These are phyloP conservation scores for Trichoderma sp. DNA, from an alignment of 2,329 filamentous ascomycete species.

Conservation along the genomic window DNA sequence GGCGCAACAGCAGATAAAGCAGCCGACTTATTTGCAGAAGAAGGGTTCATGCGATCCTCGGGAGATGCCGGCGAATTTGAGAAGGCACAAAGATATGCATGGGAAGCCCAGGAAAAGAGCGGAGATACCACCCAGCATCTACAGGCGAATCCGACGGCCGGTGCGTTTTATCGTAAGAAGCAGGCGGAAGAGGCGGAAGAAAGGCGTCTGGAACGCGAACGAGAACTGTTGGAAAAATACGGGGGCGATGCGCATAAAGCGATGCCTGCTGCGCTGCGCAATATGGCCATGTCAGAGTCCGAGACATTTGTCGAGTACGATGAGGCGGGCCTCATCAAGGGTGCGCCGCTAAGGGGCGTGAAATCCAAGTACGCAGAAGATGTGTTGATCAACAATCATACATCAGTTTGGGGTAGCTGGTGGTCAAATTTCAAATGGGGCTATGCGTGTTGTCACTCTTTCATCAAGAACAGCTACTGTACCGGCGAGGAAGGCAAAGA, in stretches of 20 bases:
- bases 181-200: conserved; percentile 72
- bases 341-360: conserved; percentile 71
- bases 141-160: conserved; percentile 94
- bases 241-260: conserved; percentile 63
- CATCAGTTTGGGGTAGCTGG: conserved; percentile 93
- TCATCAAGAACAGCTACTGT: conserved; percentile 95
- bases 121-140: conserved; percentile 82
- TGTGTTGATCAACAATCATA: conserved; percentile 86
- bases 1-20: conserved; percentile 79
- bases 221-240: conserved; percentile 77
- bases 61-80: conserved; percentile 95
- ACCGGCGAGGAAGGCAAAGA: conserved; percentile 85
- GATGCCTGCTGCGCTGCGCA: conserved; percentile 63
- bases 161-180: conserved; percentile 80
- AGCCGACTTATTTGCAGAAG: conserved; percentile 82
- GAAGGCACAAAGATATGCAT: conserved; percentile 83
- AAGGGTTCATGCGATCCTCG: conserved; percentile 84
- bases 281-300: conserved; percentile 72
- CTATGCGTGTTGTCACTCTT: conserved; percentile 91
- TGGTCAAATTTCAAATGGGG: conserved; percentile 96
- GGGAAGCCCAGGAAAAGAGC: conserved; percentile 87
- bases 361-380: conserved; percentile 94
- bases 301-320: conserved; percentile 95
- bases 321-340: conserved; percentile 84
- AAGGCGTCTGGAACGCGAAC: conserved; percentile 67